These are phyloP conservation scores for Rhizoclosmatium sp. DNA, from an alignment of 192 early-diverging fungal species.

Conservation along the genomic window DNA sequence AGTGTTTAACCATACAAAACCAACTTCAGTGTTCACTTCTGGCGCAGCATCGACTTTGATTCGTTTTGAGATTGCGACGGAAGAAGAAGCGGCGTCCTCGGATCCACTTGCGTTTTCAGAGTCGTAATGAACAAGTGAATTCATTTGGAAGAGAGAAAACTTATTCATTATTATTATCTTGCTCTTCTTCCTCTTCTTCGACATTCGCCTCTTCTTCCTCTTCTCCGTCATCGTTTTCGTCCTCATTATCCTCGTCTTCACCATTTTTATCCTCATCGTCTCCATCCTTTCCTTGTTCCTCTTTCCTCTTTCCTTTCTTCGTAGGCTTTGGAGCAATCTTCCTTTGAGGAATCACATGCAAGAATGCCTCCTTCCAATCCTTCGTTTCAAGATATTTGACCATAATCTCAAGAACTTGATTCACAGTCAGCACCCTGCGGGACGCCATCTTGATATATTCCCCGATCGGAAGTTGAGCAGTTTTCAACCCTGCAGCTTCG, in stretches of 20 bases:
- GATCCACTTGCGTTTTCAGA: slow-evolving; percentile 1
- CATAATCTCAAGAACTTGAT: slow-evolving; percentile 92
- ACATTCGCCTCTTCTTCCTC: neutral
- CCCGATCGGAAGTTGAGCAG: slow-evolving; percentile 86
- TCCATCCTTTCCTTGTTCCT: slow-evolving; percentile 8
- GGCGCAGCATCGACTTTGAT: slow-evolving; percentile 43
- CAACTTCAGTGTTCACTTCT: slow-evolving; percentile 49
- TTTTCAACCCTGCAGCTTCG: slow-evolving; percentile 70
- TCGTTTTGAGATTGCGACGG: neutral
- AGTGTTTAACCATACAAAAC: neutral
- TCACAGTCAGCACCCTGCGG: slow-evolving; percentile 90
- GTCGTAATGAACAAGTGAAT: slow-evolving; percentile 4
- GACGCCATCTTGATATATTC: slow-evolving; percentile 81
- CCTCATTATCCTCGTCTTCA: slow-evolving; percentile 25
- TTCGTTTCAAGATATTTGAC: slow-evolving; percentile 73
- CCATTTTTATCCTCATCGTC: slow-evolving; percentile 23
- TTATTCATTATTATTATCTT: slow-evolving; percentile 6
- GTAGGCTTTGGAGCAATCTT: slow-evolving; percentile 56
- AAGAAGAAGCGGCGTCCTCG: neutral
- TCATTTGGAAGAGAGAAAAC: neutral
- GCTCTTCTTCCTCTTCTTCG: neutral
- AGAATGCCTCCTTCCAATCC: slow-evolving; percentile 88
- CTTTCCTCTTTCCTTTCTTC: neutral
- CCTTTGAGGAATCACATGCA: slow-evolving; percentile 90
- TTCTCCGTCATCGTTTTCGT: slow-evolving; percentile 12